Base-by-base conservation (phyloP, 768 basidiomycete species). In the Plicaturopsis crispa region DNA sequence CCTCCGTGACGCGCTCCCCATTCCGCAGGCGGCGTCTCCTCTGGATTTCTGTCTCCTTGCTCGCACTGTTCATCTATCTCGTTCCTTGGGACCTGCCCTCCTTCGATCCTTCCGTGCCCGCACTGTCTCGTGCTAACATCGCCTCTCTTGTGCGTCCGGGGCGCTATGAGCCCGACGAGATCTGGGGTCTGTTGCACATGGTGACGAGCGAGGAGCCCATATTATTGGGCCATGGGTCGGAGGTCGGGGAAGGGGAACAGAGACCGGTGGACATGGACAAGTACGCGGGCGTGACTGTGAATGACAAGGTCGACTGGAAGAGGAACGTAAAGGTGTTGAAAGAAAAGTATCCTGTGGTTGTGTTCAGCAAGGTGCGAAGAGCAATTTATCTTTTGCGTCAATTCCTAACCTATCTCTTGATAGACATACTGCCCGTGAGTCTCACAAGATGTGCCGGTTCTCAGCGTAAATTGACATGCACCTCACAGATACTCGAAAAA, bases 371-470 rank as follows among this genome's bases (percentile, higher is more conserved):
- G 69, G 84, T 80, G 39, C 22, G 67, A 8, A 8, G 8, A 8
- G 26, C 26, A 28, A 30, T 12, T 12, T 28, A 28, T 8, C 26
- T 28, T 28, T 14, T 8, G 26, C 26, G 23, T 21, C 42, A 22
- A 32, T 43, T 45, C n/a, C 19, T 6, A 35, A 22, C 21, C 36
- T 13, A 24, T 41, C n/a, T 36, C 2, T 38, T 6, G 13, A 4
- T 36, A 84, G 82, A 73, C 82, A 17, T 83, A 78, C 51, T 89
- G 87, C 72, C 76, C 73, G 84, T 87, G 53, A 47, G 78, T 71
- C 16, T 28, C 33, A 4, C 45, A 31, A 18, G 17, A 26, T 14
- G n/a, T 89, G 86, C 71, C 76, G 41, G 14, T 28, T 31, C 28
- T 16, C 26, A 17, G 5, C 26, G 26, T 22, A 32, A n/a, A 22